A percentile compares a stretch with the other conserved stretches of the same genome.
Conservation (phyloP, 208 protist genomes). For the Acanthamoeba castellanii region DNA sequence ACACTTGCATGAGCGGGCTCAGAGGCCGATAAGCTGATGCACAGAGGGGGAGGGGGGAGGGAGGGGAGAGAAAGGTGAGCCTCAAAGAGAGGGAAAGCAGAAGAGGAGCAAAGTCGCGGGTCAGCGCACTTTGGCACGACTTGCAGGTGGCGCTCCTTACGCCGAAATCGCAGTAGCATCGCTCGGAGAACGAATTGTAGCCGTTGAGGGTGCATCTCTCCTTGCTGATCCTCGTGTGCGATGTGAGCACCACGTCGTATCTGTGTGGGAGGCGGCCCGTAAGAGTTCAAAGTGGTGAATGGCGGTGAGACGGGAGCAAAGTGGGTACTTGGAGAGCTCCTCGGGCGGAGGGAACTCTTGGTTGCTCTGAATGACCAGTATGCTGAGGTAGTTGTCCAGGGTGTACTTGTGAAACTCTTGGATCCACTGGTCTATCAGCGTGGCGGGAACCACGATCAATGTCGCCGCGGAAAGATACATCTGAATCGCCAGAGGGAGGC, state of each 20-base stretch:
- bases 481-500: not conserved
- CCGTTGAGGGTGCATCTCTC: constrained; percentile 6
- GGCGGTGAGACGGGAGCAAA: not conserved
- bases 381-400: constrained; percentile 49
- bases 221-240: constrained; percentile 75
- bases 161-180: constrained; percentile 56
- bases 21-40: not conserved
- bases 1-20: constrained; percentile 71
- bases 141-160: constrained; percentile 48
- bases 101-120: not conserved
- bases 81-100: not conserved
- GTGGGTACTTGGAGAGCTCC: constrained; percentile 28
- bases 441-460: constrained; percentile 57
- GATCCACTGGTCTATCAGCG: constrained; percentile 66
- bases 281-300: not conserved
- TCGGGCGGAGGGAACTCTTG: constrained; percentile 68
- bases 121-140: constrained; percentile 18
- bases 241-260: constrained; percentile 79
- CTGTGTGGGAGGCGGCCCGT: not conserved
- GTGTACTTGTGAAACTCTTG: constrained; percentile 75
- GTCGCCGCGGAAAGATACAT: constrained; percentile 58
- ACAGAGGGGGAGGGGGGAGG: not conserved
- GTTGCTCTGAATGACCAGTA: constrained; percentile 33
- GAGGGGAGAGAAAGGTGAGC: not conserved
- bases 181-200: not conserved